phyloP scores from a whole-genome alignment of 1,139 yeast genomes.

The Hyphopichia burtonii region DNA sequence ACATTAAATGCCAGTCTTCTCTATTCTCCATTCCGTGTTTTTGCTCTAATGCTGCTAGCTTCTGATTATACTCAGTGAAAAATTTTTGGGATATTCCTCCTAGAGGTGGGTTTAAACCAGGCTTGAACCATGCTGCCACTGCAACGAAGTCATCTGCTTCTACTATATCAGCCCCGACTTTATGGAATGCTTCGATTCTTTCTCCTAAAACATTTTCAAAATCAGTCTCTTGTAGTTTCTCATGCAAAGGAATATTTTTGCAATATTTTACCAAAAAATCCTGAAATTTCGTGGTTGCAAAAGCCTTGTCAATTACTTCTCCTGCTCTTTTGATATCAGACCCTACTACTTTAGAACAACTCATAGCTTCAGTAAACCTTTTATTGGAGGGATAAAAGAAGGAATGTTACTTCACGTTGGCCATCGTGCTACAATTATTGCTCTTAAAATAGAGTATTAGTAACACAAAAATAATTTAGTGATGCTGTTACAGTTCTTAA shows the following conservation, averaged over 20 bases:
- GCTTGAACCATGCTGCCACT: constrained; percentile 11
- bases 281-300: not conserved
- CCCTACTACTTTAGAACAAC: not conserved
- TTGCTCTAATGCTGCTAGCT: constrained; percentile 3
- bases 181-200: constrained; percentile 4
- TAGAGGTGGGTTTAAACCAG: constrained; percentile 5
- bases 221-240: not conserved
- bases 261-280: not conserved
- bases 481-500: too few species aligned
- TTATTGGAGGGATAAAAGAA: too few species aligned
- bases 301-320: constrained; percentile 1
- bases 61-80: constrained; percentile 3
- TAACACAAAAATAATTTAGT: too few species aligned
- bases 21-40: constrained; percentile 3
- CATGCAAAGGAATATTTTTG: not conserved
- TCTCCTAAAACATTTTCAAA: constrained; percentile 1
- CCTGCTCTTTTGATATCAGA: not conserved
- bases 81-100: not conserved
- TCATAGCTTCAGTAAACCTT: too few species aligned
- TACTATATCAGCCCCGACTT: constrained; percentile 6
- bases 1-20: constrained; percentile 9
- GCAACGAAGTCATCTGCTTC: constrained; percentile 9
- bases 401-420: too few species aligned
- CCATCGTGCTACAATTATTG: too few species aligned
- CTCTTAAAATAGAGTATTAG: too few species aligned